Percentiles rank a stretch among this genome's conserved stretches.
phyloP scores from a whole-genome alignment of 768 basidiomycete genomes.

The Kondoa malvinella region DNA sequence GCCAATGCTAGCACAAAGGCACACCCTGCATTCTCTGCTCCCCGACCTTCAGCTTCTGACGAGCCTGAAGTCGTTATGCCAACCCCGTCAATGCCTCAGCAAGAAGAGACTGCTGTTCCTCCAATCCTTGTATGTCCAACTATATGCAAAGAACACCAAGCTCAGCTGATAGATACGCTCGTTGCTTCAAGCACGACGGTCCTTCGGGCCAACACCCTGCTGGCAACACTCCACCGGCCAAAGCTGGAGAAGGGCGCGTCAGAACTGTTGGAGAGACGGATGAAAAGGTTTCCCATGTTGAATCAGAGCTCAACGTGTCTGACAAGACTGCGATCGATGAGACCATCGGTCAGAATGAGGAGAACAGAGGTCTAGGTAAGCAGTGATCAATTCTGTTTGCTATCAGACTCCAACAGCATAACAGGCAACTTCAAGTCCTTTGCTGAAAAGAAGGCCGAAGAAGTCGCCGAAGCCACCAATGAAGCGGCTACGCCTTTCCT shows the following conservation, averaged over 20 bases:
- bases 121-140: background rate
- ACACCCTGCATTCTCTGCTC: no score
- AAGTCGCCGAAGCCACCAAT: background rate
- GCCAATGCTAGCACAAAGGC: no score
- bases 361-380: background rate
- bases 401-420: no score
- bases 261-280: no score
- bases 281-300: no score
- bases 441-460: background rate
- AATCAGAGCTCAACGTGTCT: background rate
- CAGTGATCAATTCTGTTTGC: background rate
- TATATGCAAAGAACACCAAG: no score
- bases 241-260: background rate
- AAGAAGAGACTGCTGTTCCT: background rate
- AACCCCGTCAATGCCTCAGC: no score
- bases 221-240: background rate
- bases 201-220: background rate
- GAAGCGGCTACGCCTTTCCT: background rate
- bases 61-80: no score
- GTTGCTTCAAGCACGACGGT: background rate
- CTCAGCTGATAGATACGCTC: background rate
- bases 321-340: background rate
- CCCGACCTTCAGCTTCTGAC: no score
- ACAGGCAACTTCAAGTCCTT: conserved; percentile 2
- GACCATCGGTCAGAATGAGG: background rate